Evolutionary conservation across 352 stramenopile species (phyloP).

Genomic region (Achlya hypogyna): DNA sequence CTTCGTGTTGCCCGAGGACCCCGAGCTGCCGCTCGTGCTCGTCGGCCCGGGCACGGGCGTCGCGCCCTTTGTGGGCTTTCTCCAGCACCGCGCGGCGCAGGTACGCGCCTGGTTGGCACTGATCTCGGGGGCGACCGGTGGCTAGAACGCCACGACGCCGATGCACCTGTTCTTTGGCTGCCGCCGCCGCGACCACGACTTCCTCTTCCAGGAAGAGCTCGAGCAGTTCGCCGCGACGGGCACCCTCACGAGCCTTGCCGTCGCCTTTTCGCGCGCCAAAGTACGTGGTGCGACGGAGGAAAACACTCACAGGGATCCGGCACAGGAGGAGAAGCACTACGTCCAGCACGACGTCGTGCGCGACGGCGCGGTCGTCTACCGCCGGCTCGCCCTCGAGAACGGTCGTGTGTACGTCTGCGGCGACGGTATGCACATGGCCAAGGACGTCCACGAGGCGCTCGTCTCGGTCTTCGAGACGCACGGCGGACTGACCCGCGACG

Average conservation of each 20-base stretch:
- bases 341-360: constrained; percentile 83
- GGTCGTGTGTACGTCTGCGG: constrained; percentile 93
- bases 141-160: constrained; percentile 52
- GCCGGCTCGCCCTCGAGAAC: constrained; percentile 64
- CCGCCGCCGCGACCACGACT: constrained; percentile 82
- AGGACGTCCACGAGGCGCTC: constrained; percentile 88
- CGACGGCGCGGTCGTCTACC: constrained; percentile 47
- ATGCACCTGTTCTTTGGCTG: constrained; percentile 95
- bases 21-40: constrained; percentile 86
- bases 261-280: constrained; percentile 87
- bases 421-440: constrained; percentile 92
- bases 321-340: constrained; percentile 81
- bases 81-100: constrained; percentile 71
- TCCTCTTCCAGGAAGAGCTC: constrained; percentile 87
- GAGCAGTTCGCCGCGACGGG: constrained; percentile 54
- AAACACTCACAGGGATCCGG: no score
- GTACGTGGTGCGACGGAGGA: no score
- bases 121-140: constrained; percentile 58
- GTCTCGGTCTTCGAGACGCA: constrained; percentile 65
- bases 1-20: constrained; percentile 80
- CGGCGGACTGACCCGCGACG: constrained; percentile 38
- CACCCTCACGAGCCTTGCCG: constrained; percentile 76
- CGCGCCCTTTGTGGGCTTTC: constrained; percentile 93
- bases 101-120: constrained; percentile 20
- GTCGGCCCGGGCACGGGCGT: constrained; percentile 95